phyloP scores from a whole-genome alignment of 1,139 yeast genomes.

The Saccharomyces hybrid region DNA sequence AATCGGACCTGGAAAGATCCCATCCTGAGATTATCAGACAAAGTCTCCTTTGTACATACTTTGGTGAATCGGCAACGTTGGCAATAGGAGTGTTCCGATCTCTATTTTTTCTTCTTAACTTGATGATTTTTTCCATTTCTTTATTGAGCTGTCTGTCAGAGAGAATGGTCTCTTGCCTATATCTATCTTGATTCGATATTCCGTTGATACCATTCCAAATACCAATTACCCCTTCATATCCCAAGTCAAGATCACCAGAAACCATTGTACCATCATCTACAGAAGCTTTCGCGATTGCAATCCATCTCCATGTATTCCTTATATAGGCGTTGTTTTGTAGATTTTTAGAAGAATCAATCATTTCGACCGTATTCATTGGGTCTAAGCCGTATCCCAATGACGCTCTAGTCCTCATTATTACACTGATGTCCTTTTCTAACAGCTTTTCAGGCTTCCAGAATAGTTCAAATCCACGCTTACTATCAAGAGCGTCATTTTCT shows the following conservation, averaged over 20 bases:
- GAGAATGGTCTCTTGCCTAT: conserved; percentile 31
- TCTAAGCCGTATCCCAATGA: conserved; percentile 65
- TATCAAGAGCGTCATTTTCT: conserved; percentile 15
- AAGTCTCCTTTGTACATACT: conserved; percentile 58
- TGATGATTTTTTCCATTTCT: conserved; percentile 36
- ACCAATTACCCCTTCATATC: conserved; percentile 81
- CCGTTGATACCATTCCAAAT: conserved; percentile 81
- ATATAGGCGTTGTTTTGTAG: conserved; percentile 53
- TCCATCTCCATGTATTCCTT: conserved; percentile 85
- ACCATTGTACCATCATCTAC: conserved; percentile 64
- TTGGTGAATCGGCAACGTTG: conserved; percentile 32
- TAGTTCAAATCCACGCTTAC: conserved; percentile 17
- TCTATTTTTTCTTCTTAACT: conserved; percentile 23
- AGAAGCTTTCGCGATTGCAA: conserved; percentile 60
- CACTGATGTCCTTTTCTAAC: conserved; percentile 55
- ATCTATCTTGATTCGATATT: conserved; percentile 48
- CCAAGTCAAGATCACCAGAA: conserved; percentile 62
- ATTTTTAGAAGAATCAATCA: conserved; percentile 46
- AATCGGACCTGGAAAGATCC: conserved; percentile 72
- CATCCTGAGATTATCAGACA: conserved; percentile 87
- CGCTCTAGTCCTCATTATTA: conserved; percentile 63
- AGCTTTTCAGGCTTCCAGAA: conserved; percentile 32
- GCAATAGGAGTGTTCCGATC: conserved; percentile 13
- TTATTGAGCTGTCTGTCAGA: conserved; percentile 41
- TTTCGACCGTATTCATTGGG: conserved; percentile 52